Evolutionary conservation across 140 eudicot genomes (phyloP).

Genomic region (Cichorium intybus): DNA sequence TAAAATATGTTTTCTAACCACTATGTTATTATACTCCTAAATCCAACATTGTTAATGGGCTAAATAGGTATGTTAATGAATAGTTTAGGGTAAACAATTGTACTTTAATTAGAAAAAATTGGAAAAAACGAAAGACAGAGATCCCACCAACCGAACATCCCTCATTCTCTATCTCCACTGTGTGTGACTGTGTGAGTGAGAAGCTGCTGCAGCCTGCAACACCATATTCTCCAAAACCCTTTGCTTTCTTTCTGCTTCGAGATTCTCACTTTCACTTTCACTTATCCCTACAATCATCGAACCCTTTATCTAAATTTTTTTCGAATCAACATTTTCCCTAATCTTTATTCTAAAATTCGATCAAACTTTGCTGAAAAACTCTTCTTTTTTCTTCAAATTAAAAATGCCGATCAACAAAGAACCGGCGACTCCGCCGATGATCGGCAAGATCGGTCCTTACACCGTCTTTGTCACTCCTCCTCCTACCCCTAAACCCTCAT

Average conservation of each 20-base stretch:
- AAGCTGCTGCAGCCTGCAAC: conserved; percentile 6
- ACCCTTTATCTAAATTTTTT: not conserved
- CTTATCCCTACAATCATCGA: conserved; percentile 11
- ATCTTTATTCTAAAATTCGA: conserved; percentile 10
- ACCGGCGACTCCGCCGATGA: conserved; percentile 48
- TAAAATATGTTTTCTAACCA: too few relatives aligned
- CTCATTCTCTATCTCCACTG: not conserved
- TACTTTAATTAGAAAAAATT: not conserved
- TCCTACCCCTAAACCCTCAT: conserved; percentile 37
- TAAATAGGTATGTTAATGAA: not conserved
- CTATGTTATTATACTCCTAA: not conserved
- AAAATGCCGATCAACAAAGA: conserved; percentile 39
- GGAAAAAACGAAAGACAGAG: conserved; percentile 13
- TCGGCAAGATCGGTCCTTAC: conserved; percentile 69
- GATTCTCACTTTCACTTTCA: conserved; percentile 33
- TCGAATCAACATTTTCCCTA: conserved; percentile 4
- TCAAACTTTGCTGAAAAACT: conserved; percentile 1
- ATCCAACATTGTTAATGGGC: not conserved
- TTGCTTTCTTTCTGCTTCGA: conserved; percentile 9
- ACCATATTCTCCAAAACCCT: conserved; percentile 13
- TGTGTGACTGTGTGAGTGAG: not conserved
- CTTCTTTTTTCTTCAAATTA: not conserved
- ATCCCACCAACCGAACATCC: conserved; percentile 21
- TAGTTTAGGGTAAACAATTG: not conserved
- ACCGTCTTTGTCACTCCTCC: conserved; percentile 68